Evolutionary conservation across 2,329 filamentous ascomycete species (phyloP).

Genomic region (Aureobasidium sp.): DNA sequence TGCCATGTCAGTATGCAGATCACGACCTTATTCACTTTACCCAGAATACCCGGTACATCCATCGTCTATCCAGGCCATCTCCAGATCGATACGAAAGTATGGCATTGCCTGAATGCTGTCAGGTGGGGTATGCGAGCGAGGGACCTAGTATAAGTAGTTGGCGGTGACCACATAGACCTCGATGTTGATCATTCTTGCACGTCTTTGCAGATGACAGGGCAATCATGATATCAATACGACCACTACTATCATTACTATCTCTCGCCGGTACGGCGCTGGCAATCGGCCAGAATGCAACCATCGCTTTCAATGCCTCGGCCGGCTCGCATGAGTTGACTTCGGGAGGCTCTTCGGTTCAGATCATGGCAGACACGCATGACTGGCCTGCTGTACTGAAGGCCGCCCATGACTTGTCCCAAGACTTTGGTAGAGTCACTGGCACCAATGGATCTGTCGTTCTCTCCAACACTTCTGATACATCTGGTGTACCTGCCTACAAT

Average conservation of each 20-base stretch:
- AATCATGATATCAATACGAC: conserved; percentile 2
- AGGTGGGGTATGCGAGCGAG: neutral
- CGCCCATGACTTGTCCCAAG: conserved; percentile 56
- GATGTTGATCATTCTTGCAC: neutral
- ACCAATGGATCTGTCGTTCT: conserved; percentile 49
- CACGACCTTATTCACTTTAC: neutral
- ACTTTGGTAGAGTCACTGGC: conserved; percentile 65
- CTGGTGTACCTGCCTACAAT: conserved; percentile 24
- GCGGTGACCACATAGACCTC: neutral
- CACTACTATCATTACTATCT: conserved; percentile 1
- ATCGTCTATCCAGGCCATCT: neutral
- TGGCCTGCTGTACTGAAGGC: conserved; percentile 62
- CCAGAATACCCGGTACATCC: conserved; percentile 5
- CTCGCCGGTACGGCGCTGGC: conserved; percentile 21
- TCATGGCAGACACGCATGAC: conserved; percentile 50
- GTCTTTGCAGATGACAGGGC: neutral
- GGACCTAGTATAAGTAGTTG: neutral
- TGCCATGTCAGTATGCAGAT: neutral
- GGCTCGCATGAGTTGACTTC: conserved; percentile 14
- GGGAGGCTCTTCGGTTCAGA: conserved; percentile 34
- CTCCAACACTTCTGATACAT: conserved; percentile 23
- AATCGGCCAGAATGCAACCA: conserved; percentile 44
- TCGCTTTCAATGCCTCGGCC: conserved; percentile 36
- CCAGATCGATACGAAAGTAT: neutral
- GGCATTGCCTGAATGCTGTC: conserved; percentile 3